Evolutionary conservation across 768 basidiomycete species (phyloP), one percentile per base, ranked within the genome.

Genomic region (Vararia minispora): DNA sequence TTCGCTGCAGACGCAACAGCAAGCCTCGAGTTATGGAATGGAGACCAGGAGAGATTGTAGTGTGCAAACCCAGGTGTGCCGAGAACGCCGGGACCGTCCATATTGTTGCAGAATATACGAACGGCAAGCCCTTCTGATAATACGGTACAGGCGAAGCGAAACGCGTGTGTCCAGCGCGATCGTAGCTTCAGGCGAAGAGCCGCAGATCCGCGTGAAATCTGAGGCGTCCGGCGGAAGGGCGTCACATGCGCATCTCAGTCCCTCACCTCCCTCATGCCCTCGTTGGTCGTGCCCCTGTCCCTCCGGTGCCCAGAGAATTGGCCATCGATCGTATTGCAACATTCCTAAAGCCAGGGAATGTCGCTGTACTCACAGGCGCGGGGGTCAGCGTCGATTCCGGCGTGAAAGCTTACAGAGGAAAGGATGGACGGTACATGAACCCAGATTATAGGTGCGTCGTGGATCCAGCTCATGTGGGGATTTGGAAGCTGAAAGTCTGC

Each of bases 301-400:
- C 62, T 23, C 45, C 58, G 22, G 43, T 58, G 25, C 62, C 60
- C 18, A 48, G 55, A 13, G 54, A 63, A 24, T 72, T 69, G 42
- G 82, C 82, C 9, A 58, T 74, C 32, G 64, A 78, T 22, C 71
- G 72, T 37, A 68, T 86, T 39, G 62, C 74, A 4, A 55, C 64
- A 2, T 92, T 92, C 50, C 57, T 94, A 14, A 59, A 66, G 0
- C 60, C 66, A 4, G 87, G 88, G n/a, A 79, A 75, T 56, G 74
- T 75, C 33, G 62, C 79, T 0, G 62, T 90, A 12, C 56, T 97
- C 39, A 91, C 89, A 0, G 91, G 91, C 2, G 94, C 94, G 0
- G 94, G 94, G 6, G 86, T 95, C 47, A 87, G 84, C 55, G 91
- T 97, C 21, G 94, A 97, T 58, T 88, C 84, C 20, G 94, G 94